Evolutionary conservation across 2,329 filamentous ascomycete genomes (phyloP).

Genomic region (Aspergillus floridensis): DNA sequence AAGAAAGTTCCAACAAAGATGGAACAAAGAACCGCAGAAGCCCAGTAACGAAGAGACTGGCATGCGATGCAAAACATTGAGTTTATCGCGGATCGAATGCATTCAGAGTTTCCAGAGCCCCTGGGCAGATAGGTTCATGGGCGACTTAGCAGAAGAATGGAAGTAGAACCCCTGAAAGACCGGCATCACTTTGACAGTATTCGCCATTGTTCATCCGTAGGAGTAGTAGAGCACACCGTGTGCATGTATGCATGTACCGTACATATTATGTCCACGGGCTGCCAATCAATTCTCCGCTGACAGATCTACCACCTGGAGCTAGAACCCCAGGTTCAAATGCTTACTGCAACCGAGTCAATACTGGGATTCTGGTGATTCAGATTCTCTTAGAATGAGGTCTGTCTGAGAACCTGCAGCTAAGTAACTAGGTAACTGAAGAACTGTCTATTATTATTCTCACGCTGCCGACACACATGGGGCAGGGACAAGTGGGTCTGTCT

Average conservation of each 20-base stretch:
- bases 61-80: not conserved
- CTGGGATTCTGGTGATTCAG: not conserved
- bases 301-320: not conserved
- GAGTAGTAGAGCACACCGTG: not conserved
- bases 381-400: constrained; percentile 6
- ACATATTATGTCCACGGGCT: not conserved
- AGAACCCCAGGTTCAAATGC: not conserved
- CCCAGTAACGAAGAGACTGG: not conserved
- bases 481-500: constrained; percentile 1
- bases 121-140: not conserved
- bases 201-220: too few relatives aligned
- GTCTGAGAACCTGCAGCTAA: constrained; percentile 18
- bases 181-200: too few relatives aligned
- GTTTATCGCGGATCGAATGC: not conserved
- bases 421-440: constrained; percentile 2
- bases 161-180: not conserved
- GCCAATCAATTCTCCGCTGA: not conserved
- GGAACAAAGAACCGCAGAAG: not conserved
- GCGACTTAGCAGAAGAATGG: not conserved
- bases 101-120: not conserved
- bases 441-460: not conserved
- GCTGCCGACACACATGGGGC: constrained; percentile 2
- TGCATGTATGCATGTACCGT: too few relatives aligned
- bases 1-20: not conserved
- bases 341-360: not conserved